These are phyloP conservation scores for Hordeum marinum DNA, from an alignment of 176 grass and related monocot species.

Conservation along the genomic window DNA sequence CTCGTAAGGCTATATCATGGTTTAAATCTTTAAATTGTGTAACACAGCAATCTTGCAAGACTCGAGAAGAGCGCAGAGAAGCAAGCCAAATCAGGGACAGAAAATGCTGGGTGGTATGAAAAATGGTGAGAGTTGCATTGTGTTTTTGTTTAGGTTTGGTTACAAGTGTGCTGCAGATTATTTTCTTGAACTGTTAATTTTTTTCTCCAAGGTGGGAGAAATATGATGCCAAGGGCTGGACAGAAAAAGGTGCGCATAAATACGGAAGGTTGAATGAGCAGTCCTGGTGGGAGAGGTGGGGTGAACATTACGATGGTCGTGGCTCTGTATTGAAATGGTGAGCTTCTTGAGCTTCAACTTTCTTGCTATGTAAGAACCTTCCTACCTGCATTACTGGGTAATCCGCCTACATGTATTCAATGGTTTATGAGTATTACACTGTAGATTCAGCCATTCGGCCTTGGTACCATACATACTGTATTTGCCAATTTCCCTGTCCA, in stretches of 20 bases:
- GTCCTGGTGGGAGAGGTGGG: conserved; percentile 99
- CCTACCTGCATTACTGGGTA: neutral
- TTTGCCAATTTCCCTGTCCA: neutral
- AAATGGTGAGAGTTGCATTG: conserved; percentile 66
- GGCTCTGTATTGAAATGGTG: conserved; percentile 97
- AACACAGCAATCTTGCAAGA: conserved; percentile 88
- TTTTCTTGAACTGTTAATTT: conserved; percentile 1
- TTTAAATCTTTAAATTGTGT: conserved; percentile 1
- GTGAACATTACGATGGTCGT: conserved; percentile 89
- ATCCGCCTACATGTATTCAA: neutral
- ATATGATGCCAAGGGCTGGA: conserved; percentile 98
- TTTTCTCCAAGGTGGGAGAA: conserved; percentile 87
- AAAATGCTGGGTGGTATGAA: conserved; percentile 98
- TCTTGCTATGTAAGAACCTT: neutral
- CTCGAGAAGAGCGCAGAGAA: conserved; percentile 94
- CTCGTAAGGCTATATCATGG: neutral
- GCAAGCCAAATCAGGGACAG: conserved; percentile 80
- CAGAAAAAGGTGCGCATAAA: conserved; percentile 97
- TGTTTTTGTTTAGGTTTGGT: conserved; percentile 8
- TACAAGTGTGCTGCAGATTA: neutral
- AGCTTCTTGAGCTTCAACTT: conserved; percentile 20
- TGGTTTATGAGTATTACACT: neutral
- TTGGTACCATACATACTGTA: neutral
- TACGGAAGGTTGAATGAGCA: conserved; percentile 94
- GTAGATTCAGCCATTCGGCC: neutral